Evolutionary conservation across 306 rosid species (phyloP), one percentile per base, ranked within the genome.

Genomic region (Lagenaria siceraria): DNA sequence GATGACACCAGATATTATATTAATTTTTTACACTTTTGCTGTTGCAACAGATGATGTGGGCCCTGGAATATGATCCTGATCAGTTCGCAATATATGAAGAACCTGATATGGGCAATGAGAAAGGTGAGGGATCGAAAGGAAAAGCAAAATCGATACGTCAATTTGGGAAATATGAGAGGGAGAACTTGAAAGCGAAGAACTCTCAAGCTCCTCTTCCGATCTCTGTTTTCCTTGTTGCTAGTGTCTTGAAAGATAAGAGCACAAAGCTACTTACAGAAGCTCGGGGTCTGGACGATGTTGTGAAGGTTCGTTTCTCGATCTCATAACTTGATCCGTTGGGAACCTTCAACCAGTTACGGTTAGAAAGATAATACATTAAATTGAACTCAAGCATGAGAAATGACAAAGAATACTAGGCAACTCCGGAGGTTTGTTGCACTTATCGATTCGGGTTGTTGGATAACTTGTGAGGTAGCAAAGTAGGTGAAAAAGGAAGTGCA

Each of bases 21-120:
- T 17, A 29, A 71, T 46, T 51, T 15, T 24, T 18, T 10, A 73
- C 76, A 15, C 59, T 75, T 71, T 33, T 52, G 71, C 19, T 58
- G 48, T 82, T 73, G 61, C 63, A 69, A 82, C 92, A 96, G 99
- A 96, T 96, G 99, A 96, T 96, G 99, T 96, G 99, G 99, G 98
- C 99, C 53, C 85, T 96, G 53, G 99, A 96, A 77, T 96, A 90
- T 12, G 99, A 96, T 76, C 99, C 99, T 36, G 88, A 84, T 40
- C 75, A 90, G 79, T 92, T 80, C 83, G 74, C 55, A 25, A 62
- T 88, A 81, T 96, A 96, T 72, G 97, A 96, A 84, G 93, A 89
- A 51, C 73, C 96, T 60, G 81, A 84, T 38, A 58, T 83, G 31
- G 81, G 80, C 74, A 79, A 78, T 33, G 85, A 81, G 72, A 89